Percentiles rank a stretch among this genome's conserved stretches.
phyloP scores from a whole-genome alignment of 2,329 filamentous ascomycete genomes.

The Trematosphaeria pertusa region DNA sequence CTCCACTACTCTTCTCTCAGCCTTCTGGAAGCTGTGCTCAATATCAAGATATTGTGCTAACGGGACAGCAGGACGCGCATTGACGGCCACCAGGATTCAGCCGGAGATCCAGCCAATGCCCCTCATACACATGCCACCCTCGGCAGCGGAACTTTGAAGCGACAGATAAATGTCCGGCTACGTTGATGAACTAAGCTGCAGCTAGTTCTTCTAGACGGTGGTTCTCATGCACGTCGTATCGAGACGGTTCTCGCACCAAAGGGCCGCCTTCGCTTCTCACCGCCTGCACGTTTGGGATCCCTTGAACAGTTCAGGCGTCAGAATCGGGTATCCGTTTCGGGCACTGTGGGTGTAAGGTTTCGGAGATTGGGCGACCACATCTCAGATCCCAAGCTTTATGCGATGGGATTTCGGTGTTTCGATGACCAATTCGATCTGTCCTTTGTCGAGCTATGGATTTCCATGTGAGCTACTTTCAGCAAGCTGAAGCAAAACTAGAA shows the following conservation, averaged over 20 bases:
- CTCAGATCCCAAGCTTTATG: neutral
- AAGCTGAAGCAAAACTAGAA: too few relatives aligned
- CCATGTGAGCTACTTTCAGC: too few relatives aligned
- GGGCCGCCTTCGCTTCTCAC: constrained; percentile 9
- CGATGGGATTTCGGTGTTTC: neutral
- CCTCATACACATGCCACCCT: constrained; percentile 6
- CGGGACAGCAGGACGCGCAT: neutral
- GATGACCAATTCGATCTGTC: neutral
- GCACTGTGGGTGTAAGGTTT: neutral
- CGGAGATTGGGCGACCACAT: neutral
- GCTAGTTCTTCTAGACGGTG: constrained; percentile 6
- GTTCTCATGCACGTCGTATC: constrained; percentile 9
- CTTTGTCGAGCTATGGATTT: too few relatives aligned
- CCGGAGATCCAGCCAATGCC: constrained; percentile 5
- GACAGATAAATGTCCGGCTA: constrained; percentile 4
- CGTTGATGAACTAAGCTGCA: constrained; percentile 6
- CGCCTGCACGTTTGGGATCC: constrained; percentile 8
- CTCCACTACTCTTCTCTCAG: constrained; percentile 4
- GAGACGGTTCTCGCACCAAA: constrained; percentile 11
- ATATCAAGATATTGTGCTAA: neutral
- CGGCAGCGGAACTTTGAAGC: neutral
- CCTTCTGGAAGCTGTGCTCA: constrained; percentile 11
- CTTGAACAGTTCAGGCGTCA: constrained; percentile 4
- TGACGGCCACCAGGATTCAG: constrained; percentile 1
- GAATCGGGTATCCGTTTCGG: constrained; percentile 1